phyloP scores from a whole-genome alignment of 108 stramenopile species.

The Stephanodiscus triporus region DNA sequence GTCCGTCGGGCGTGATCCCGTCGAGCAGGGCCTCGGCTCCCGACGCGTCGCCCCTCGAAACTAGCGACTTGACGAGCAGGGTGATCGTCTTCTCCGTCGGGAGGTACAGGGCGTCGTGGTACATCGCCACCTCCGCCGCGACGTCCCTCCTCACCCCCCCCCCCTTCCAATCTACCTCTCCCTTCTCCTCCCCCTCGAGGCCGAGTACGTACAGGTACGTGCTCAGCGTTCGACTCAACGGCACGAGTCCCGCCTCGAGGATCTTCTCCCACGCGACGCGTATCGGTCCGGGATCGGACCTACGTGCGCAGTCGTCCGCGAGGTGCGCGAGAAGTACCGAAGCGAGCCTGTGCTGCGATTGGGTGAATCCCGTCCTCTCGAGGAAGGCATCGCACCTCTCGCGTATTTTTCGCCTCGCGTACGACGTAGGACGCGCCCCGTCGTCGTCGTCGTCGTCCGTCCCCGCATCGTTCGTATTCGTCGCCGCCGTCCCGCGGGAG shows the following conservation, averaged over 20 bases:
- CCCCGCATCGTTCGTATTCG: not conserved
- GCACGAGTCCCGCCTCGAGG: slow-evolving; percentile 62
- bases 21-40: slow-evolving; percentile 78
- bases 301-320: slow-evolving; percentile 67
- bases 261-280: slow-evolving; percentile 74
- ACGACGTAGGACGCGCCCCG: not conserved
- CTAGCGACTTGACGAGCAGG: slow-evolving; percentile 66
- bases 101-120: slow-evolving; percentile 77
- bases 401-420: slow-evolving; percentile 31
- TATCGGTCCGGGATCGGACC: slow-evolving; percentile 49
- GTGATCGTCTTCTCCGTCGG: slow-evolving; percentile 79
- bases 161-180: too few species aligned
- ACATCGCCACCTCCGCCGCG: slow-evolving; percentile 69
- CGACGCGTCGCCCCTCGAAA: slow-evolving; percentile 58
- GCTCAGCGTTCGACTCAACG: slow-evolving; percentile 54
- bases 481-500: not conserved
- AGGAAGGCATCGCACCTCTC: slow-evolving; percentile 39
- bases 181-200: slow-evolving; percentile 20
- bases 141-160: slow-evolving; percentile 36
- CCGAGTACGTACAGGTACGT: slow-evolving; percentile 66
- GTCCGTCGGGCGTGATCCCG: slow-evolving; percentile 36
- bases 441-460: not conserved
- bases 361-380: slow-evolving; percentile 35
- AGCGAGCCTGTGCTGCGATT: slow-evolving; percentile 37
- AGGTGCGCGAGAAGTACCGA: slow-evolving; percentile 45